A percentile compares a stretch with the other conserved stretches of the same genome.
Evolutionary conservation across 768 basidiomycete species (phyloP).

Genomic region (Roridomyces roridus): DNA sequence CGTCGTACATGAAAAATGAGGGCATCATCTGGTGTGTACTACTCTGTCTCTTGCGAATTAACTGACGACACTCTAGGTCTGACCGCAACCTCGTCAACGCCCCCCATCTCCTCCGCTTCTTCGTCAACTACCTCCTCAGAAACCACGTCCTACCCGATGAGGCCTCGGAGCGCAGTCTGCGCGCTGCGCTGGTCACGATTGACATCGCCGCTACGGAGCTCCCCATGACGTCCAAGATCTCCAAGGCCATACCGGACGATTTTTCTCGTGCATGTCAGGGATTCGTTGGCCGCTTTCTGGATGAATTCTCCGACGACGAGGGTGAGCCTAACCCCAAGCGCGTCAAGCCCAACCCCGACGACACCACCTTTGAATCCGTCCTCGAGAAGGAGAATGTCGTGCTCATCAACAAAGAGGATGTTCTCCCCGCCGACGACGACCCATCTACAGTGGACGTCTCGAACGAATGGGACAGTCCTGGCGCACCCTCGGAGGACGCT

Average conservation of each 20-base stretch:
- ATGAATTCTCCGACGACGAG: background rate
- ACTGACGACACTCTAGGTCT: slow-evolving; percentile 36
- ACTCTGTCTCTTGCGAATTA: background rate
- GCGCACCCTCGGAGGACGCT: background rate
- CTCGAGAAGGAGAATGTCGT: background rate
- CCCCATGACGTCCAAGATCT: slow-evolving; percentile 4
- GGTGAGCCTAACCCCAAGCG: slow-evolving; percentile 18
- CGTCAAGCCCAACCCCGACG: slow-evolving; percentile 9
- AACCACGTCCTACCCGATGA: slow-evolving; percentile 45
- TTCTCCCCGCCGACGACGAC: too few relatives aligned
- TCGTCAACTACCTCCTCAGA: slow-evolving; percentile 51
- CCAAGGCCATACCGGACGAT: slow-evolving; percentile 6
- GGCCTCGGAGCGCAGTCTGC: slow-evolving; percentile 1
- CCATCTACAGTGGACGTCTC: too few relatives aligned
- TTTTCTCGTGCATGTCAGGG: slow-evolving; percentile 5
- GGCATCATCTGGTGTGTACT: slow-evolving; percentile 70
- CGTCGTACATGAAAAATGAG: slow-evolving; percentile 68
- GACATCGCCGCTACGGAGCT: slow-evolving; percentile 1
- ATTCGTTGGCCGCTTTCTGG: background rate
- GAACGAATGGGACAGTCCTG: background rate
- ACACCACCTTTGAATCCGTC: background rate
- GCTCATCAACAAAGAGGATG: too few relatives aligned
- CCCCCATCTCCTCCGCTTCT: slow-evolving; percentile 51
- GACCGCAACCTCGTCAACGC: slow-evolving; percentile 47
- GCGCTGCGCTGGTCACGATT: slow-evolving; percentile 5